phyloP scores from a whole-genome alignment of 2,329 filamentous ascomycete species.

The Fonsecaea erecta region DNA sequence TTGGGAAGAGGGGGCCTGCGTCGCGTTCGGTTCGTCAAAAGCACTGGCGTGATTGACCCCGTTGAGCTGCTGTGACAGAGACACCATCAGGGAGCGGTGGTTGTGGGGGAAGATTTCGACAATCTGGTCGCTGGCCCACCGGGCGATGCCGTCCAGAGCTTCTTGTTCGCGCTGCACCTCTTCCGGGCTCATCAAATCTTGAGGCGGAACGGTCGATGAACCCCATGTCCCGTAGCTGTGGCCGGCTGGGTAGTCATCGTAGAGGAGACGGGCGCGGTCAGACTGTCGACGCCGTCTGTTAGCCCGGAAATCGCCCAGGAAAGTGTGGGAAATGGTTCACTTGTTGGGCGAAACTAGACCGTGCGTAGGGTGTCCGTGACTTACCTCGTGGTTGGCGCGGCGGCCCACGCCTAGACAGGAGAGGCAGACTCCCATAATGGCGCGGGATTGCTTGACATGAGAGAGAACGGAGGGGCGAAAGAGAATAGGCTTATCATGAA shows the following conservation, averaged over 20 bases:
- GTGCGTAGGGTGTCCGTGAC: conserved; percentile 1
- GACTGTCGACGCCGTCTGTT: conserved; percentile 15
- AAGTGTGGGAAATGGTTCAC: neutral
- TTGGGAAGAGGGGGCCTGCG: conserved; percentile 11
- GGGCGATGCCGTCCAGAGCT: conserved; percentile 37
- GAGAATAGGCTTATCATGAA: neutral
- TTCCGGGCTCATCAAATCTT: conserved; percentile 35
- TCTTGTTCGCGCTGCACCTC: conserved; percentile 37
- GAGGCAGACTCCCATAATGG: conserved; percentile 37
- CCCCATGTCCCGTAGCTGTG: conserved; percentile 36
- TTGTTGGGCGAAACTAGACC: neutral
- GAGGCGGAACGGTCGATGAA: conserved; percentile 24
- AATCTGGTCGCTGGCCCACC: conserved; percentile 38
- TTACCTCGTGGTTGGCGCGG: conserved; percentile 31
- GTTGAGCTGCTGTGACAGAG: conserved; percentile 19
- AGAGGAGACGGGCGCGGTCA: conserved; percentile 37
- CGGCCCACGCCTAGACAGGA: conserved; percentile 37
- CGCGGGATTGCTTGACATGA: conserved; percentile 10
- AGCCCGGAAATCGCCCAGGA: neutral
- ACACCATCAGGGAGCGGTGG: conserved; percentile 26
- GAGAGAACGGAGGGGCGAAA: neutral
- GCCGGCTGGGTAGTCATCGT: conserved; percentile 32
- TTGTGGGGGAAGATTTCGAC: conserved; percentile 37
- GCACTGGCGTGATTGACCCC: conserved; percentile 1
- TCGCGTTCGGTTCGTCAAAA: neutral